Evolutionary conservation across 352 stramenopile species (phyloP), one percentile per base, ranked within the genome.

Genomic region (Blastocystis sp.): DNA sequence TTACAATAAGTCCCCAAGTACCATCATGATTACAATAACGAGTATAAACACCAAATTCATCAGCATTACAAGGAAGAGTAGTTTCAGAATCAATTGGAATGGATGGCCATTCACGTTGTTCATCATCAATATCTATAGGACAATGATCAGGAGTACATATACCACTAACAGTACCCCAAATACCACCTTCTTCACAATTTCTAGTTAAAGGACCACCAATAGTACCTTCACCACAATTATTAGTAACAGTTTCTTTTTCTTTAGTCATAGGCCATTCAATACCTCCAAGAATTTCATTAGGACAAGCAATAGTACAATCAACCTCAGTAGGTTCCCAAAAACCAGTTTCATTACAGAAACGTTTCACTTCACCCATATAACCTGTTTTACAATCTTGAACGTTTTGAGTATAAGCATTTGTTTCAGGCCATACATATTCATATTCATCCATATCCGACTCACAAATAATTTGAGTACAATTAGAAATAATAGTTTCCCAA

Each of bases 221-320:
- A 2, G 30, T 11, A 4, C 52, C 52, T 34, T 33, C 34, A 2
- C 19, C n/a, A 37, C 52, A 62, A n/a, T 18, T 16, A 27, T 40
- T 11, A 5, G 39, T n/a, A 2, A 42, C 52, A 3, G 52, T 62
- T 11, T 54, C 52, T 27, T 54, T 32, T 13, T 39, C 52, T 11
- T 62, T 62, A 16, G 52, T 62, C 10, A 33, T 49, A 7, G 52
- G 52, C 52, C 52, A 62, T 4, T 32, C 13, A 34, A 31, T 54
- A 5, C 30, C 30, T 10, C 41, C 18, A 2, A 52, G 10, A 5
- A 4, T 9, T 7, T 62, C 35, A 25, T 54, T 42, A 16, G 52
- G 52, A 34, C 52, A 62, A n/a, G n/a, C n/a, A n/a, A n/a, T n/a
- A n/a, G n/a, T n/a, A n/a, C n/a, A n/a, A n/a, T n/a, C n/a, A n/a